A percentile compares a stretch with the other conserved stretches of the same genome.
Evolutionary conservation across 768 basidiomycete genomes (phyloP).

Genomic region (Boletus eberwhitei): DNA sequence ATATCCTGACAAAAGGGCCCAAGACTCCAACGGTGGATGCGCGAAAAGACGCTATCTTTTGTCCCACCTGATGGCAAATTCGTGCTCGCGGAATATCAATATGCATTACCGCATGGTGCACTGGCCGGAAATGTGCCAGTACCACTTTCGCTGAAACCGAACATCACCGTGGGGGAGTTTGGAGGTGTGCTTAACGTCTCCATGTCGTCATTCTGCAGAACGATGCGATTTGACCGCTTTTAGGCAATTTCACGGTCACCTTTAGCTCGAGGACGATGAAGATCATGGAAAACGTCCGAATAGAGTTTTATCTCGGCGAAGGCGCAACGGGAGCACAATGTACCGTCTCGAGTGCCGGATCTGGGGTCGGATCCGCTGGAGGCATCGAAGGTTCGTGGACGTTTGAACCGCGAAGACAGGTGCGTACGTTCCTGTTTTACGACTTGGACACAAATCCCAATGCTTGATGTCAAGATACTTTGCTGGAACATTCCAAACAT

Average conservation of each 20-base stretch:
- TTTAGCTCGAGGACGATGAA: conserved; percentile 63
- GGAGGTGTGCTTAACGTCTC: conserved; percentile 22
- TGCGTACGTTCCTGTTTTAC: conserved; percentile 24
- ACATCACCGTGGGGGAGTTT: conserved; percentile 29
- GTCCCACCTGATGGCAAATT: conserved; percentile 93
- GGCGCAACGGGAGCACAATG: conserved; percentile 73
- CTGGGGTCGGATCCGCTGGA: conserved; percentile 39
- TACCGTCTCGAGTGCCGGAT: conserved; percentile 55
- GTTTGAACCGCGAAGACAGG: conserved; percentile 69
- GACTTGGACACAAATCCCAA: neutral
- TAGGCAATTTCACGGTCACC: conserved; percentile 59
- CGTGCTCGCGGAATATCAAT: conserved; percentile 79
- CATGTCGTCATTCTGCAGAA: neutral
- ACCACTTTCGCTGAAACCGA: conserved; percentile 49
- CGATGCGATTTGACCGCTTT: neutral
- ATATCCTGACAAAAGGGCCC: conserved; percentile 6
- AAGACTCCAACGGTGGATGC: conserved; percentile 78
- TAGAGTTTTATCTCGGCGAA: conserved; percentile 74
- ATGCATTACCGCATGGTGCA: conserved; percentile 38
- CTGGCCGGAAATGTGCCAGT: conserved; percentile 48
- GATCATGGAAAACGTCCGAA: conserved; percentile 65
- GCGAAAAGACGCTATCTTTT: conserved; percentile 79
- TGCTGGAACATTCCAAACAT: conserved; percentile 76
- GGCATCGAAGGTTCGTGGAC: conserved; percentile 66
- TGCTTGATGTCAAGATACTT: conserved; percentile 47